Conservation (phyloP, 176 grass and related monocot species). For the Bolboschoenus planiculmis region DNA sequence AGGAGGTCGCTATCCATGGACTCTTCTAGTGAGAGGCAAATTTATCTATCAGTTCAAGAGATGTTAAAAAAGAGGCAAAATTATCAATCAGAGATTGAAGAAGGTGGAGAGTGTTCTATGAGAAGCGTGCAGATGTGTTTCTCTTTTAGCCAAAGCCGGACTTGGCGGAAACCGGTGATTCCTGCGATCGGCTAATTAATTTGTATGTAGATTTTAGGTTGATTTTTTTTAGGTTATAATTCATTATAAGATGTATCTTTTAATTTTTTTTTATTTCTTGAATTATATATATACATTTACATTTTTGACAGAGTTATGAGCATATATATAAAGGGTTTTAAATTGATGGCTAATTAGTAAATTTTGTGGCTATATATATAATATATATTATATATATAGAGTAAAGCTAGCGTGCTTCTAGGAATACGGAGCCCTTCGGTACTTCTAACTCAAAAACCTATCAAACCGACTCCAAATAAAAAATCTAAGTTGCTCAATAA, state of each 20-base stretch:
- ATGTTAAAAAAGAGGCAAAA: slow-evolving; percentile 30
- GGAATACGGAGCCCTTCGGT: too few relatives aligned
- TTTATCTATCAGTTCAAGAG: slow-evolving; percentile 52
- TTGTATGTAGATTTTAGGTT: not conserved
- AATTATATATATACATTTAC: not conserved
- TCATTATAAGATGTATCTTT: not conserved
- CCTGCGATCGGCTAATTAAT: not conserved
- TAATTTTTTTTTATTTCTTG: not conserved
- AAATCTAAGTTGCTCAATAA: too few relatives aligned
- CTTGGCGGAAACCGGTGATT: slow-evolving; percentile 7
- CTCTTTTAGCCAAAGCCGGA: slow-evolving; percentile 17
- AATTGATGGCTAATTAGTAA: not conserved
- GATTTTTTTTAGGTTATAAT: not conserved
- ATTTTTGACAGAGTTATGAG: not conserved
- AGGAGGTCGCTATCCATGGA: slow-evolving; percentile 79
- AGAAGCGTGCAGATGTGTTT: not conserved
- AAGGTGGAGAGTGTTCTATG: slow-evolving; percentile 9
- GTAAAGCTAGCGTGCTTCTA: too few relatives aligned
- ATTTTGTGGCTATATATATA: not conserved
- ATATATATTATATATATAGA: too few relatives aligned
- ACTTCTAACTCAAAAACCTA: too few relatives aligned
- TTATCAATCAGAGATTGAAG: not conserved
- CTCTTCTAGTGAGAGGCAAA: slow-evolving; percentile 44
- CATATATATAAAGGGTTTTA: not conserved
- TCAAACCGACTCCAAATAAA: too few relatives aligned